A percentile compares a stretch with the other conserved stretches of the same genome.
phyloP scores from a whole-genome alignment of 2,329 filamentous ascomycete species.

The Mariannaea elegans region DNA sequence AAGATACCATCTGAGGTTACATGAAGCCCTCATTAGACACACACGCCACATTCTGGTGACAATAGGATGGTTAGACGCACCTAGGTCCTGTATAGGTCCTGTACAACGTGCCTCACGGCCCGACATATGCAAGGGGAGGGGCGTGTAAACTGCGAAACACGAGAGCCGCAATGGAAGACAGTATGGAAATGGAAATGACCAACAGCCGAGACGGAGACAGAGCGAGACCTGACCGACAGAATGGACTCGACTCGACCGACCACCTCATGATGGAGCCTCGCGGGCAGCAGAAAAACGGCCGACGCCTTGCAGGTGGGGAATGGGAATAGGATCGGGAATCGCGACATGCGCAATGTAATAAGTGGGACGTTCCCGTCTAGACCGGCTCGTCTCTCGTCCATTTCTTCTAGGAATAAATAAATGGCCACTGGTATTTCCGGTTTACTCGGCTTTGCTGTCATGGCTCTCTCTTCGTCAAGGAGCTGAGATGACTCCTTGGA shows the following conservation, averaged over 20 bases:
- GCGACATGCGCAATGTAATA: background rate
- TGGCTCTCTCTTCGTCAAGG: no score
- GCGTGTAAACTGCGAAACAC: background rate
- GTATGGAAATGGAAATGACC: background rate
- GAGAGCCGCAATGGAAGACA: background rate
- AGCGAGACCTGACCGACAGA: background rate
- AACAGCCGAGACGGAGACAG: background rate
- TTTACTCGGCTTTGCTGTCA: no score
- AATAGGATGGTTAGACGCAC: no score
- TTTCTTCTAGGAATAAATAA: background rate
- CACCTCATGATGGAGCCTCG: background rate
- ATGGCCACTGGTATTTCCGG: background rate
- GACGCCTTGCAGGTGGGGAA: background rate
- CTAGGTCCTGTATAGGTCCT: no score
- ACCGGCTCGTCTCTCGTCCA: background rate
- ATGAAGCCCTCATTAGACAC: no score
- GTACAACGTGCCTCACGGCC: no score
- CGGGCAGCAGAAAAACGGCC: slow-evolving; percentile 1
- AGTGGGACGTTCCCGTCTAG: slow-evolving; percentile 1
- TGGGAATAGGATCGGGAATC: slow-evolving; percentile 10
- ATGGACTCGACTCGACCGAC: background rate
- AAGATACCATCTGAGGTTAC: no score
- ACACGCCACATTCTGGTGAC: no score
- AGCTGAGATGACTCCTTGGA: no score
- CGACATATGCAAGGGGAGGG: background rate